A percentile compares a stretch with the other conserved stretches of the same genome.
Evolutionary conservation across 139 green algal species (phyloP).

Genomic region (Coelastrella sp.): DNA sequence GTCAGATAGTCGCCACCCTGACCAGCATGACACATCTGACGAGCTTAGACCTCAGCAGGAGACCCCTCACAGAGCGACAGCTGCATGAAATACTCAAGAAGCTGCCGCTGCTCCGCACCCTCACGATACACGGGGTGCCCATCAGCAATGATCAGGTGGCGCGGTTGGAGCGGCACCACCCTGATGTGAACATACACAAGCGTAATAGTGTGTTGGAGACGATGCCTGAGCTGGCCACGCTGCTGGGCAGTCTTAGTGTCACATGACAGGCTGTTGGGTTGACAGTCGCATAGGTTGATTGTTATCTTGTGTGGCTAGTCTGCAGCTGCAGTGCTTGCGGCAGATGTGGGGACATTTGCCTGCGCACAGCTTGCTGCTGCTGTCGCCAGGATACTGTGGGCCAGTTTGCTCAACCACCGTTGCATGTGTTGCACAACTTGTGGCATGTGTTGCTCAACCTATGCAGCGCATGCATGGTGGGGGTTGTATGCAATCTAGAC

Average conservation of each 20-base stretch:
- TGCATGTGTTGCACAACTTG: too few species aligned
- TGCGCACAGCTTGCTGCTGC: constrained; percentile 10
- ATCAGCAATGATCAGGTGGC: constrained; percentile 33
- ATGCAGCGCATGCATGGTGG: too few species aligned
- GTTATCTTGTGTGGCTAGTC: not conserved
- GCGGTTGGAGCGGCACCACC: constrained; percentile 5
- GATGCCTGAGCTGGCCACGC: constrained; percentile 24
- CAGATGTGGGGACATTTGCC: not conserved
- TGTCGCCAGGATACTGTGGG: not conserved
- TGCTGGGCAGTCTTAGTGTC: constrained; percentile 29
- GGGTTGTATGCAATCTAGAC: too few species aligned
- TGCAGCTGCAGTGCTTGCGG: not conserved
- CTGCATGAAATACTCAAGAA: constrained; percentile 16
- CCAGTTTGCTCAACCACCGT: not conserved
- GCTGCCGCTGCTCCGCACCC: constrained; percentile 37
- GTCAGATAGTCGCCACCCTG: not conserved
- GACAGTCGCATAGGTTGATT: too few species aligned
- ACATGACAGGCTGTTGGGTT: not conserved
- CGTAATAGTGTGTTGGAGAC: constrained; percentile 20
- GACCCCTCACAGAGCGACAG: constrained; percentile 5
- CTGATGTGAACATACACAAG: constrained; percentile 17
- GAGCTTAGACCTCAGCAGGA: constrained; percentile 42
- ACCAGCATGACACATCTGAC: constrained; percentile 30
- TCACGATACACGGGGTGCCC: constrained; percentile 40
- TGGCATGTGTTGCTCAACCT: too few species aligned